These are phyloP conservation scores for Trichoderma arundinaceum DNA, from an alignment of 2,329 filamentous ascomycete genomes.

Conservation along the genomic window DNA sequence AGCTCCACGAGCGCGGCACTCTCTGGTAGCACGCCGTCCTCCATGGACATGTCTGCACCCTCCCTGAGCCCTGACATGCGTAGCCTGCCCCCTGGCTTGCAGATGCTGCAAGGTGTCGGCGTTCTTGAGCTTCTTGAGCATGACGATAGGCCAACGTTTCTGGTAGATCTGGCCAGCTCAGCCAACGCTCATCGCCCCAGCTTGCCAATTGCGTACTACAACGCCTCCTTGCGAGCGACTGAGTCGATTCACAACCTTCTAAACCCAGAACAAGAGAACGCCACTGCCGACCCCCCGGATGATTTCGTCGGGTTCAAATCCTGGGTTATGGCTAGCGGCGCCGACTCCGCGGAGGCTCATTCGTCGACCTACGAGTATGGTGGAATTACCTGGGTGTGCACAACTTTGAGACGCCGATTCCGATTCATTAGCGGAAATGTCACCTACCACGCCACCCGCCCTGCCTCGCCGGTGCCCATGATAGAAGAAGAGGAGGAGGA, in stretches of 20 bases:
- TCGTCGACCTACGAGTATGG: constrained; percentile 65
- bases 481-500: constrained; percentile 41
- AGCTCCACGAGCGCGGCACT: constrained; percentile 54
- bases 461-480: constrained; percentile 47
- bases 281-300: constrained; percentile 39
- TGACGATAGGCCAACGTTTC: constrained; percentile 76
- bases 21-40: constrained; percentile 59
- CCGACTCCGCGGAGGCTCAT: constrained; percentile 58
- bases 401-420: constrained; percentile 70
- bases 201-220: constrained; percentile 70
- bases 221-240: constrained; percentile 67
- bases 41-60: constrained; percentile 58
- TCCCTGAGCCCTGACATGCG: constrained; percentile 59
- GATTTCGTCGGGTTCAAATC: constrained; percentile 69
- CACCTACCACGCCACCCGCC: constrained; percentile 43
- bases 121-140: constrained; percentile 76
- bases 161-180: constrained; percentile 69
- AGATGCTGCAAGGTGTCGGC: constrained; percentile 67
- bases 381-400: constrained; percentile 71
- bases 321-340: constrained; percentile 66
- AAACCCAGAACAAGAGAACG: constrained; percentile 52
- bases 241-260: constrained; percentile 62
- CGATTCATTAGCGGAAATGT: constrained; percentile 68
- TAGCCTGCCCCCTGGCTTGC: constrained; percentile 54
- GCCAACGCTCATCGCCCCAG: constrained; percentile 59